Evolutionary conservation across 1,139 yeast species (phyloP).

Genomic region (Suhomyces bolitotheri): DNA sequence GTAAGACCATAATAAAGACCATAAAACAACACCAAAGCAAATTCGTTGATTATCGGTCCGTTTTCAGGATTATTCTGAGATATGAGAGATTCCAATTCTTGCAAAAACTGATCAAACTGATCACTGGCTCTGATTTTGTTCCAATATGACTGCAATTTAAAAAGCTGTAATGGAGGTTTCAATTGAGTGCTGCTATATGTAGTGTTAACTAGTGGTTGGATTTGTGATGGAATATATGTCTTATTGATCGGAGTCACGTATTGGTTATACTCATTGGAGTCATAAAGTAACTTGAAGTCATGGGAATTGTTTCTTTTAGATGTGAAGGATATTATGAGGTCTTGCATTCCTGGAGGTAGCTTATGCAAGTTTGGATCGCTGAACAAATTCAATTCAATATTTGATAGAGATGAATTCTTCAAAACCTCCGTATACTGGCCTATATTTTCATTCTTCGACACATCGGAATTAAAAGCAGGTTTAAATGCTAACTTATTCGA

Average conservation of each 20-base stretch:
- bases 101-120: constrained; percentile 36
- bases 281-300: constrained; percentile 28
- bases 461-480: neutral
- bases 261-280: constrained; percentile 30
- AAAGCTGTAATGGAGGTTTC: constrained; percentile 40
- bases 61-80: constrained; percentile 26
- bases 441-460: neutral
- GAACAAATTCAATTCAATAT: constrained; percentile 37
- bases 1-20: constrained; percentile 62
- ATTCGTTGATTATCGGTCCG: constrained; percentile 30
- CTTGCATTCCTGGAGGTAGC: constrained; percentile 75
- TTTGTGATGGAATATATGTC: constrained; percentile 40
- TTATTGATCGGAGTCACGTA: constrained; percentile 35
- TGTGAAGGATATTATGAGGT: constrained; percentile 54
- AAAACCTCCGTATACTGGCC: constrained; percentile 30
- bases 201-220: constrained; percentile 25
- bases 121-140: constrained; percentile 47
- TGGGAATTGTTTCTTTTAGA: constrained; percentile 37
- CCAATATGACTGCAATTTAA: constrained; percentile 48
- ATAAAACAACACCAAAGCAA: constrained; percentile 54
- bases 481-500: neutral
- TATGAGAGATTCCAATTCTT: constrained; percentile 31
- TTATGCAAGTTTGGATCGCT: constrained; percentile 45
- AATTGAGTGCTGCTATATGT: constrained; percentile 12
- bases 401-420: constrained; percentile 32